These are phyloP conservation scores for Neobulgaria alba DNA, from an alignment of 2,329 filamentous ascomycete genomes.

Conservation along the genomic window DNA sequence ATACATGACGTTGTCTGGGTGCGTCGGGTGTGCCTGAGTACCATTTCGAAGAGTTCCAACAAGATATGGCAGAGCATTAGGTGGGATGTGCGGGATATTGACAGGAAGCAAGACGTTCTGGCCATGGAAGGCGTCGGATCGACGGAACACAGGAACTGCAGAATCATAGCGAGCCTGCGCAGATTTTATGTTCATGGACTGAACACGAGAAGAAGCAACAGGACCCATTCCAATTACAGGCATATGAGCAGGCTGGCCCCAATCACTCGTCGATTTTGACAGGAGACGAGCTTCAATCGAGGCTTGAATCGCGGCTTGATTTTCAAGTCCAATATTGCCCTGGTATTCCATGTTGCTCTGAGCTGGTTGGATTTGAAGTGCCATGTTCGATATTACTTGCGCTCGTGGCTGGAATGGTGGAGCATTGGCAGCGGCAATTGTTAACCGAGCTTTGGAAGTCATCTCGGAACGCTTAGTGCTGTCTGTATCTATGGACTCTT, in stretches of 20 bases:
- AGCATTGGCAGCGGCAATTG: conserved; percentile 27
- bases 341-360: too few relatives aligned
- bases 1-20: conserved; percentile 44
- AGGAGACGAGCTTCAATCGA: conserved; percentile 17
- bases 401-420: conserved; percentile 29
- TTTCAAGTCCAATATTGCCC: not conserved
- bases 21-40: conserved; percentile 34
- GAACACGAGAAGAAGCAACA: conserved; percentile 5
- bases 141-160: conserved; percentile 6
- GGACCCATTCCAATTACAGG: conserved; percentile 5
- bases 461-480: not conserved
- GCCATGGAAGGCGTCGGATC: conserved; percentile 15
- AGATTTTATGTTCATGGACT: conserved; percentile 11
- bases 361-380: not conserved
- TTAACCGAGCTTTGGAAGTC: conserved; percentile 21
- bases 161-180: not conserved
- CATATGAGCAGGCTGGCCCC: conserved; percentile 9
- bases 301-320: conserved; percentile 8
- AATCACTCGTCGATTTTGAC: conserved; percentile 16
- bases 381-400: conserved; percentile 6
- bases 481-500: not conserved
- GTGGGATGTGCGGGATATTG: not conserved
- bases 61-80: conserved; percentile 39
- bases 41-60: conserved; percentile 42
- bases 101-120: not conserved